These are phyloP conservation scores for Coniosporium tulheliwenetii DNA, from an alignment of 2,329 filamentous ascomycete species.

Conservation along the genomic window DNA sequence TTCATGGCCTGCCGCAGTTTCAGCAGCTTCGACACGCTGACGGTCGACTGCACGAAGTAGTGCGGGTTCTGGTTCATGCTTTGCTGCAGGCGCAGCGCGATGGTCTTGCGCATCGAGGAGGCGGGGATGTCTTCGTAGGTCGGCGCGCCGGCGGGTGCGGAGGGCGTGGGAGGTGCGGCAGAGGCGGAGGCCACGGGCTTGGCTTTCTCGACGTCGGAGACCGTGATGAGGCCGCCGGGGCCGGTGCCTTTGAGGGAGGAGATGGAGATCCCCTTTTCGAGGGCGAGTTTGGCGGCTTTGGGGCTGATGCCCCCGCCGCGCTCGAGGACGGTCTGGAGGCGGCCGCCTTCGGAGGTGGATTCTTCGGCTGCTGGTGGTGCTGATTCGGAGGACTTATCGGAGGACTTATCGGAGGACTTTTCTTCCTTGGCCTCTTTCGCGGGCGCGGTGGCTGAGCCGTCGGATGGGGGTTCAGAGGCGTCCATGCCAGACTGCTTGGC, in stretches of 20 bases:
- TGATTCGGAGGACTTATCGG: conserved; percentile 22
- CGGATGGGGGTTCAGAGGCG: conserved; percentile 42
- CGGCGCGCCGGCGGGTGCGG: conserved; percentile 39
- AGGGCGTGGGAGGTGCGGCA: conserved; percentile 28
- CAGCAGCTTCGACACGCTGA: conserved; percentile 88
- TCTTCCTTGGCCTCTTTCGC: conserved; percentile 17
- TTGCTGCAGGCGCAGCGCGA: conserved; percentile 77
- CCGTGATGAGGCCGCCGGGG: conserved; percentile 72
- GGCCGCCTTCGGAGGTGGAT: conserved; percentile 57
- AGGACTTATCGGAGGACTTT: conserved; percentile 31
- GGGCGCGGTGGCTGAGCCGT: conserved; percentile 43
- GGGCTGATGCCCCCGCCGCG: conserved; percentile 60
- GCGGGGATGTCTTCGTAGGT: conserved; percentile 73
- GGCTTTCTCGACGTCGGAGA: conserved; percentile 85
- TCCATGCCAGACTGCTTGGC: conserved; percentile 50
- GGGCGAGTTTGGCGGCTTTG: conserved; percentile 65
- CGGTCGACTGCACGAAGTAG: conserved; percentile 85
- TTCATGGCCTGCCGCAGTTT: conserved; percentile 94
- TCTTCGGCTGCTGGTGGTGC: conserved; percentile 46
- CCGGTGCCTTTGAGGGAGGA: conserved; percentile 75
- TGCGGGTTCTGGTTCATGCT: conserved; percentile 91
- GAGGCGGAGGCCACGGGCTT: conserved; percentile 27
- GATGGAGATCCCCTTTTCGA: conserved; percentile 69
- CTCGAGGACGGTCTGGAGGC: conserved; percentile 69
- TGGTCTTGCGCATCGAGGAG: conserved; percentile 93